These are phyloP conservation scores for Ilex paraguariensis DNA, from an alignment of 305 asterid genomes.

Conservation along the genomic window DNA sequence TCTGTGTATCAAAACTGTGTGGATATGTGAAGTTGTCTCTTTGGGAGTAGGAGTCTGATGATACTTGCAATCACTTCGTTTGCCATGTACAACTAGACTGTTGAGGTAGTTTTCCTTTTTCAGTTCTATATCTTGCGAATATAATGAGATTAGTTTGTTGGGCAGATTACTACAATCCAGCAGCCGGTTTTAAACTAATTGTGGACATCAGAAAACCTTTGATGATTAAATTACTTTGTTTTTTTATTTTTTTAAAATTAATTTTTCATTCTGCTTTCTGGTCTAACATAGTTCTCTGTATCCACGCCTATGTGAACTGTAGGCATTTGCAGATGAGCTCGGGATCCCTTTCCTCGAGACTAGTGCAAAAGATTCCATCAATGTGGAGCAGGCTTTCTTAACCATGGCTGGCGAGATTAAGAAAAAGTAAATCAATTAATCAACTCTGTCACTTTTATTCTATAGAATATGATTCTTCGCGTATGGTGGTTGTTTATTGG, in stretches of 20 bases:
- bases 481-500: neutral
- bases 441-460: neutral
- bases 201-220: too few species aligned
- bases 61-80: too few species aligned
- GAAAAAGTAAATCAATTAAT: conserved; percentile 55
- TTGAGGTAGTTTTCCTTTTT: too few species aligned
- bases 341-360: conserved; percentile 98
- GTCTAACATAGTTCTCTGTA: neutral
- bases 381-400: conserved; percentile 95
- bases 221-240: neutral
- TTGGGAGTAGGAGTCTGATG: too few species aligned
- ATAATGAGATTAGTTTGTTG: too few species aligned
- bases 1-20: neutral
- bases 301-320: conserved; percentile 16
- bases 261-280: neutral
- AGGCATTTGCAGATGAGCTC: conserved; percentile 95
- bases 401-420: conserved; percentile 94
- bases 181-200: too few species aligned
- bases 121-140: too few species aligned
- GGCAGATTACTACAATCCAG: too few species aligned
- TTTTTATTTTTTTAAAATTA: neutral
- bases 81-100: too few species aligned
- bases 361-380: conserved; percentile 87
- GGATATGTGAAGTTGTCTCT: too few species aligned
- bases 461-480: neutral